A percentile compares a stretch with the other conserved stretches of the same genome.
Evolutionary conservation across 345 rosid species (phyloP).

Genomic region (Adansonia digitata): DNA sequence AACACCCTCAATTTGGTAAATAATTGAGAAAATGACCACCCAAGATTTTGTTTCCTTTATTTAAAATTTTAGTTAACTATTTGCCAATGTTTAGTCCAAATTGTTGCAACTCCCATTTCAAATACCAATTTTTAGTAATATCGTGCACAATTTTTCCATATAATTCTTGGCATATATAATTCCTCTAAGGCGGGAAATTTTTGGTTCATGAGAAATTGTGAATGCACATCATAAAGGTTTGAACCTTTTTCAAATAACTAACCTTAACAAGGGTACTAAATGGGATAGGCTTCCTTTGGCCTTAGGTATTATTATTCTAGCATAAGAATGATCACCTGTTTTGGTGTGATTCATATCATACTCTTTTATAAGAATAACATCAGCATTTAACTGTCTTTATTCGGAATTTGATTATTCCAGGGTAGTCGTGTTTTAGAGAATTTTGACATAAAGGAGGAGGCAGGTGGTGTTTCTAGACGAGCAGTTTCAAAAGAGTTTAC

Average conservation of each 20-base stretch:
- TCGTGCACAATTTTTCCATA: not conserved
- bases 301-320: not conserved
- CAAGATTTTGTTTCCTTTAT: not conserved
- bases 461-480: conserved; percentile 26
- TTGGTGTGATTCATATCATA: not conserved
- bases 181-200: not conserved
- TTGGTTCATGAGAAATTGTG: not conserved
- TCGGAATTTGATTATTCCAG: conserved; percentile 24
- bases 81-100: not conserved
- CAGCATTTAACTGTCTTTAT: not conserved
- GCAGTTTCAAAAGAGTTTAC: conserved; percentile 22
- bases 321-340: not conserved
- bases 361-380: not conserved
- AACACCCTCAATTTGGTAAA: not conserved
- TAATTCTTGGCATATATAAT: not conserved
- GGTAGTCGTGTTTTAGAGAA: conserved; percentile 44
- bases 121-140: not conserved
- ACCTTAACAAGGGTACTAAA: not conserved
- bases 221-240: not conserved
- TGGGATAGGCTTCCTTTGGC: not conserved
- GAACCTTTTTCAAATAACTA: not conserved
- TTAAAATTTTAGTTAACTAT: not conserved
- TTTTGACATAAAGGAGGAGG: conserved; percentile 38
- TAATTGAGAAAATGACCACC: not conserved
- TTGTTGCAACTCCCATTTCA: not conserved